Evolutionary conservation across 1,284 basidiomycete species (phyloP), one percentile per base, ranked within the genome.

Genomic region (Rhodotorula sp.): DNA sequence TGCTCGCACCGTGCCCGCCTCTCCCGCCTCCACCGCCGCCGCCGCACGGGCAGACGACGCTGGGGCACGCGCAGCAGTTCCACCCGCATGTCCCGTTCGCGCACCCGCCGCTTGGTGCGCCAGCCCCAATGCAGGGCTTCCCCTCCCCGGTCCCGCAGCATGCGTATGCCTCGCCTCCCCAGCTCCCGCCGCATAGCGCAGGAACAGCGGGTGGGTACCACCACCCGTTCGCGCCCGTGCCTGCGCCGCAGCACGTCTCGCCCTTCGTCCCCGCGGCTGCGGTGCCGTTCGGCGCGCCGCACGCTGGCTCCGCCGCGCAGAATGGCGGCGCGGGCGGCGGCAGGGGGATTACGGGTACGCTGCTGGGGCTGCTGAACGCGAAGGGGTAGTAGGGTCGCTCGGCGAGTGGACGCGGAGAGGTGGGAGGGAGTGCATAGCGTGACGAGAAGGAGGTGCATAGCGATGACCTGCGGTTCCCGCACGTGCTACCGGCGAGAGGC

Each of bases 331-430:
- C 21, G 3, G 44, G 44, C 3, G 50, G 50, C 50, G 50, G 50
- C 3, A 51, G 29, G 21, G 25, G 27, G 13, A 63, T 64, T 17
- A 41, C 69, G 27, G 69, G 69, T 6, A 57, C 65, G 15, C 22
- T 71, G 36, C 36, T 71, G 19, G 69, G 69, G 25, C 36, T 71
- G 65, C 36, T 71, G 27, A 71, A 71, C 37, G 56, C 48, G 22
- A 63, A 51, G 55, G 41, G 53, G 17, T 46, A 44, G 44, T 41
- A 41, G 21, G 44, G n/a, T 44, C 41, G 10, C 19, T 44, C 10
- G 41, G 41, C n/a, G n/a, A 44, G 44, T 21, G 44, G 44, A 12
- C 44, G 44, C 44, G 13, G 44, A 44, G 7, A 13, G 25, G 27
- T 3, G 5, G 15, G 44, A 19, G 44, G 13, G 15, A 19, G 13